These are phyloP conservation scores for Chenopodium formosanum DNA, from an alignment of 148 eudicot genomes.

Conservation along the genomic window DNA sequence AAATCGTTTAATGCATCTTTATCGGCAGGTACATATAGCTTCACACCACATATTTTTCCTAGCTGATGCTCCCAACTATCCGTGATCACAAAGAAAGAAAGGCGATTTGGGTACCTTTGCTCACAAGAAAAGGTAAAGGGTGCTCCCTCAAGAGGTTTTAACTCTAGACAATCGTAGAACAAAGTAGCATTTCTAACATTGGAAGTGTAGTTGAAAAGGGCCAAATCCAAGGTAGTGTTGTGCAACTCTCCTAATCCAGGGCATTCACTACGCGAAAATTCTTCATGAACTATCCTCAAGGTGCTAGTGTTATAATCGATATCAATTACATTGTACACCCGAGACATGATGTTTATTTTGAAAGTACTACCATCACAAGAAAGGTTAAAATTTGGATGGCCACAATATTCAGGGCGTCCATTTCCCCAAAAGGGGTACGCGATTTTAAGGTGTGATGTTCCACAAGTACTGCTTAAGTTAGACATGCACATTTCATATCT, in stretches of 20 bases:
- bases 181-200: background rate
- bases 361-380: conserved; percentile 5
- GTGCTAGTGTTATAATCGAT: conserved; percentile 17
- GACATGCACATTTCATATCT: conserved; percentile 3
- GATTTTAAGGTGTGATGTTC: background rate
- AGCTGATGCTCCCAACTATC: conserved; percentile 6
- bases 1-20: background rate
- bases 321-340: background rate
- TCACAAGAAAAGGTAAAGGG: conserved; percentile 16
- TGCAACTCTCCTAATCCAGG: background rate
- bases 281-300: background rate
- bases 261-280: conserved; percentile 2
- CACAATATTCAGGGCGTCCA: conserved; percentile 11
- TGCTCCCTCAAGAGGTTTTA: background rate
- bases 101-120: background rate
- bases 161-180: conserved; percentile 12
- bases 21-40: conserved; percentile 10
- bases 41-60: background rate
- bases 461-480: conserved; percentile 4
- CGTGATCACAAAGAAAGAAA: conserved; percentile 4
- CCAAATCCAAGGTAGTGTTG: conserved; percentile 17
- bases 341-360: background rate
- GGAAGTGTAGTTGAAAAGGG: conserved; percentile 21
- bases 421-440: conserved; percentile 22
- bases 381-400: conserved; percentile 17